phyloP scores from a whole-genome alignment of 306 rosid genomes.

The Rosa lucieae region DNA sequence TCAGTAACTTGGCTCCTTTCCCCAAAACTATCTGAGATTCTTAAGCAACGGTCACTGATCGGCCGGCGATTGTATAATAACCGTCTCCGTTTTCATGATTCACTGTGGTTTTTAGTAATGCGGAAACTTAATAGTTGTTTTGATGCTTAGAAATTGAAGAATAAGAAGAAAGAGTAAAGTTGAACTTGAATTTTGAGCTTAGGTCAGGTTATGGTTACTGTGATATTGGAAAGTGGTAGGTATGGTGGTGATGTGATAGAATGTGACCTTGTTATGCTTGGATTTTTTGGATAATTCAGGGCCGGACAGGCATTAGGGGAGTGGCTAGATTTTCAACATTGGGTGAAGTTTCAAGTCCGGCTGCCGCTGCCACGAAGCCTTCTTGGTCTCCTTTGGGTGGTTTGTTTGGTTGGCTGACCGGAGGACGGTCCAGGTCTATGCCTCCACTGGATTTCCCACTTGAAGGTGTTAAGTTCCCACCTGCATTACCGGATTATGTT shows the following conservation, averaged over 20 bases:
- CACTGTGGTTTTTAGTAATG: constrained; percentile 15
- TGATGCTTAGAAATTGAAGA: not conserved
- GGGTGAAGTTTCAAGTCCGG: constrained; percentile 42
- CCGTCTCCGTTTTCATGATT: not conserved
- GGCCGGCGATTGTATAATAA: not conserved
- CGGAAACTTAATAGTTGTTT: not conserved
- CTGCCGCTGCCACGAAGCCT: constrained; percentile 20
- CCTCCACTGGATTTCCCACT: constrained; percentile 75
- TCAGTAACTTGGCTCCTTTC: constrained; percentile 23
- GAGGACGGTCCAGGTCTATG: constrained; percentile 47
- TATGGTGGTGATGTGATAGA: constrained; percentile 9
- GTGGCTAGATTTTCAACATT: constrained; percentile 71
- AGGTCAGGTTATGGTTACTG: not conserved
- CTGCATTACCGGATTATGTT: constrained; percentile 79
- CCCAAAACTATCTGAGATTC: not conserved
- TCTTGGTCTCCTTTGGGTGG: constrained; percentile 64
- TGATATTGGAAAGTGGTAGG: not conserved
- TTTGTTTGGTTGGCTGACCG: constrained; percentile 73
- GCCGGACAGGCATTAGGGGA: constrained; percentile 43
- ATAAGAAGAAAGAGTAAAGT: constrained; percentile 1
- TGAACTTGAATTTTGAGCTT: not conserved
- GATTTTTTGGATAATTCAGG: constrained; percentile 34
- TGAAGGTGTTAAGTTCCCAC: constrained; percentile 58
- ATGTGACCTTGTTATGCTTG: constrained; percentile 4
- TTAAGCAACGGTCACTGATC: not conserved